Conservation (phyloP, 768 basidiomycete species). For the Kondoa subrosea region DNA sequence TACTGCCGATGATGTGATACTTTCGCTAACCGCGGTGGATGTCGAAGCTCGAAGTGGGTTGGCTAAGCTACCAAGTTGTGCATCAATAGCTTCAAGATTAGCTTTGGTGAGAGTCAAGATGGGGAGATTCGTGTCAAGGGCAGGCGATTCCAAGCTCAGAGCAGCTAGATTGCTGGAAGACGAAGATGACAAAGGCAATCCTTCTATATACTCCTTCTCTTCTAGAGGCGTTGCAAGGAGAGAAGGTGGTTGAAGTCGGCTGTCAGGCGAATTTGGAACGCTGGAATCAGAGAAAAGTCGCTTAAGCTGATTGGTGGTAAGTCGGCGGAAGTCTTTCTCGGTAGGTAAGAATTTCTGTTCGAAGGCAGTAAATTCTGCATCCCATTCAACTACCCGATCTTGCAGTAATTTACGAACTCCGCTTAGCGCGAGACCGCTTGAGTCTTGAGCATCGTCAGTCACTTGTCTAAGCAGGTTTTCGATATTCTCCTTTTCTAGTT, state of each 20-base stretch:
- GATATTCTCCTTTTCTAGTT: conserved; percentile 50
- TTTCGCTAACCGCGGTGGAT: conserved; percentile 1
- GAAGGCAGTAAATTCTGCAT: conserved; percentile 69
- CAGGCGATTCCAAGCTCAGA: not conserved
- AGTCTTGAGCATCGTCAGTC: conserved; percentile 47
- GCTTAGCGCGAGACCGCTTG: conserved; percentile 82
- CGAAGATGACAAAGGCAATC: not conserved
- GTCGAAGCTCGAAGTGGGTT: not conserved
- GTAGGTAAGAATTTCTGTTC: conserved; percentile 35
- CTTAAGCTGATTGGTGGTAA: conserved; percentile 33
- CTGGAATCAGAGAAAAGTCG: conserved; percentile 30
- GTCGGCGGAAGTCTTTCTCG: conserved; percentile 40
- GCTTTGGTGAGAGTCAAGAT: not conserved
- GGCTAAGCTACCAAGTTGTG: not conserved
- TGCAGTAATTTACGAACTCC: conserved; percentile 70
- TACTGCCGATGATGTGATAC: not conserved
- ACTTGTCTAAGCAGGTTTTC: conserved; percentile 53
- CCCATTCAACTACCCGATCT: conserved; percentile 92
- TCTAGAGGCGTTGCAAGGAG: not conserved
- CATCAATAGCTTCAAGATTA: not conserved
- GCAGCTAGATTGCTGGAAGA: not conserved
- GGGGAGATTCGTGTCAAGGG: not conserved
- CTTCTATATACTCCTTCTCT: not conserved
- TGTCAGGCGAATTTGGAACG: conserved; percentile 12
- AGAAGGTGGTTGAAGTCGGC: not conserved